Evolutionary conservation across 78 protist genomes (phyloP).

Genomic region (Salpingoeca rosetta): DNA sequence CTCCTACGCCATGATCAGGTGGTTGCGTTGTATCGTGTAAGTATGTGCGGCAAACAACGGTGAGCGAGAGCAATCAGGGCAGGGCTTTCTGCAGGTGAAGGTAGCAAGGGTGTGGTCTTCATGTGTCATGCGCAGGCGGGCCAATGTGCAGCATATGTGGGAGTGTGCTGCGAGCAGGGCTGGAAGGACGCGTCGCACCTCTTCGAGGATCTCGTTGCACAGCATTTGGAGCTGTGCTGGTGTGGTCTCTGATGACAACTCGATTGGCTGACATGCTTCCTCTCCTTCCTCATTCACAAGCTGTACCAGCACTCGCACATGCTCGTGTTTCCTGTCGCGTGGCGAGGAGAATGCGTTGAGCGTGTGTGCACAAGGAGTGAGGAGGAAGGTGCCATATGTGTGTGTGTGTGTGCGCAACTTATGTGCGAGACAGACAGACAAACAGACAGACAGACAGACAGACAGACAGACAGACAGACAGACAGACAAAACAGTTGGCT

Average conservation of each 20-base stretch:
- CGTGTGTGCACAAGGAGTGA: no score
- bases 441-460: no score
- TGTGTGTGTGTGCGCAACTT: no score
- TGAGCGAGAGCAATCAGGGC: background rate
- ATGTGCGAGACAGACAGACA: no score
- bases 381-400: no score
- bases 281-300: no score
- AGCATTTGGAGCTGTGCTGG: slow-evolving; percentile 1
- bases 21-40: background rate
- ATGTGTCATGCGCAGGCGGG: background rate
- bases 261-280: slow-evolving; percentile 10
- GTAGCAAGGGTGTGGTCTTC: background rate
- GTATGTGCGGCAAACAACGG: no score
- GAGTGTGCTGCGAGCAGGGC: background rate
- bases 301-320: no score
- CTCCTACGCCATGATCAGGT: slow-evolving; percentile 19
- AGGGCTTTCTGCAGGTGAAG: background rate
- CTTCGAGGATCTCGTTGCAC: background rate
- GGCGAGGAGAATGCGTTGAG: no score
- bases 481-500: no score
- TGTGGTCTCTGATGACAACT: slow-evolving; percentile 21
- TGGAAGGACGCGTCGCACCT: background rate
- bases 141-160: background rate
- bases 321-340: no score
- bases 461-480: no score